These are phyloP conservation scores for Penicillium freii DNA, from an alignment of 2,329 filamentous ascomycete genomes.

Conservation along the genomic window DNA sequence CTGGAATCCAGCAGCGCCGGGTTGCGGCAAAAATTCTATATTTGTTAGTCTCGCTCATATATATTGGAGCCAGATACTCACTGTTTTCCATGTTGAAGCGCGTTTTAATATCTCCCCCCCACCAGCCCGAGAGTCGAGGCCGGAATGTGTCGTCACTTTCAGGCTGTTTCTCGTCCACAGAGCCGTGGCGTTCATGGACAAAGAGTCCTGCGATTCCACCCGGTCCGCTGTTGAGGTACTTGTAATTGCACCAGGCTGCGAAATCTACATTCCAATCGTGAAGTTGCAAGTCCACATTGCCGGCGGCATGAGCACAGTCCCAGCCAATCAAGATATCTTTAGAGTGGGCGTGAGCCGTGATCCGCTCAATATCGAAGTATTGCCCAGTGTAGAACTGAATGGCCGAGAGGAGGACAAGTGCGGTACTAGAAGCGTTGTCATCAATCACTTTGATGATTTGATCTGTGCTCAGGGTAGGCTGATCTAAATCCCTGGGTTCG, in stretches of 20 bases:
- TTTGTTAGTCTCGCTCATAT: constrained; percentile 7
- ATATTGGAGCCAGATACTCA: constrained; percentile 15
- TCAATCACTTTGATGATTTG: constrained; percentile 72
- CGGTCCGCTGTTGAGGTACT: constrained; percentile 85
- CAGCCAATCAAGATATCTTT: constrained; percentile 74
- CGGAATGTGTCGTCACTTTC: constrained; percentile 52
- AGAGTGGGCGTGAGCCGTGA: constrained; percentile 72
- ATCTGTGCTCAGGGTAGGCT: constrained; percentile 65
- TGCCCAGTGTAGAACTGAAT: constrained; percentile 94
- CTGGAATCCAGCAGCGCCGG: constrained; percentile 78
- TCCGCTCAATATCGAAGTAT: constrained; percentile 75
- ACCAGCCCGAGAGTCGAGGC: constrained; percentile 77
- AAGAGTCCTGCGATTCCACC: constrained; percentile 78
- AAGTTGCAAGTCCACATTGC: constrained; percentile 74
- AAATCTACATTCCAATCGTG: constrained; percentile 93
- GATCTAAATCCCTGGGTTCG: constrained; percentile 55
- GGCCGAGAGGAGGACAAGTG: constrained; percentile 76
- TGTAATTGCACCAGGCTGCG: constrained; percentile 91
- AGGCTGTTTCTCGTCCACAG: constrained; percentile 35
- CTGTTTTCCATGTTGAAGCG: constrained; percentile 81
- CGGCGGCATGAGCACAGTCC: constrained; percentile 84
- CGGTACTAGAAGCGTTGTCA: constrained; percentile 67
- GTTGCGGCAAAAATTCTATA: constrained; percentile 67
- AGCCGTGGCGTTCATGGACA: constrained; percentile 72
- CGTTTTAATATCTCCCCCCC: constrained; percentile 73